Evolutionary conservation across 2,329 filamentous ascomycete species (phyloP), one percentile per base, ranked within the genome.

Genomic region (Penicillium sp.): DNA sequence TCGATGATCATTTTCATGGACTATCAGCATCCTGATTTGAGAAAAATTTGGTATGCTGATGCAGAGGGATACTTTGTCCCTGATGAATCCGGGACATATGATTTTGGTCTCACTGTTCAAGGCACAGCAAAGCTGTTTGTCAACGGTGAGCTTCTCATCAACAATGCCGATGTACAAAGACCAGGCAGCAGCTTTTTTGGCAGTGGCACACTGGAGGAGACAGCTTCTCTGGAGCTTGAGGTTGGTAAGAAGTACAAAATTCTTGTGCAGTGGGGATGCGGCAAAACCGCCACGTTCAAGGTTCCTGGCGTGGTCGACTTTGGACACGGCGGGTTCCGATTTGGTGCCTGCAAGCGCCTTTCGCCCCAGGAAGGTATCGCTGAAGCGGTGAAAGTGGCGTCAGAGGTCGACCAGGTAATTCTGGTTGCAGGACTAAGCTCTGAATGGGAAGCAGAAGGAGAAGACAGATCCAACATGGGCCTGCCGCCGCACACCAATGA

Each of bases 371-470:
- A 81, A n/a, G 83, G 87, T 65, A 85, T 92, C 52, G 75, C 81
- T 45, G 80, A 86, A 56, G 89, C 90, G 0, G 87, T 88, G 1
- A 78, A 82, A 24, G 77, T 89, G 6, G 91, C 91, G 27, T 82
- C 81, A 67, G 80, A 83, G 40, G 86, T 86, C 1, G 89, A 93
- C 52, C 88, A 92, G 67, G 90, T 92, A 43, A 81, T 94, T 57
- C 79, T 94, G 49, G 89, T 90, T 67, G 87, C 86, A 1, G 91
- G 91, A 2, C 81, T 94, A 45, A 92, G 91, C 66, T 83, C 82
- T 36, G 89, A 93, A 67, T 93, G 89, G 88, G 90, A 93, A 71
- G 87, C 86, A 0, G 90, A 92, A 75, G 89, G 89, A 29, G 79
- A 83, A 38, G 83, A 86, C 61, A 80, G 84, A 51, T 73, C 76